Base-by-base conservation (phyloP, 2,329 filamentous ascomycete species). In the Aspergillus puulaauensis region DNA sequence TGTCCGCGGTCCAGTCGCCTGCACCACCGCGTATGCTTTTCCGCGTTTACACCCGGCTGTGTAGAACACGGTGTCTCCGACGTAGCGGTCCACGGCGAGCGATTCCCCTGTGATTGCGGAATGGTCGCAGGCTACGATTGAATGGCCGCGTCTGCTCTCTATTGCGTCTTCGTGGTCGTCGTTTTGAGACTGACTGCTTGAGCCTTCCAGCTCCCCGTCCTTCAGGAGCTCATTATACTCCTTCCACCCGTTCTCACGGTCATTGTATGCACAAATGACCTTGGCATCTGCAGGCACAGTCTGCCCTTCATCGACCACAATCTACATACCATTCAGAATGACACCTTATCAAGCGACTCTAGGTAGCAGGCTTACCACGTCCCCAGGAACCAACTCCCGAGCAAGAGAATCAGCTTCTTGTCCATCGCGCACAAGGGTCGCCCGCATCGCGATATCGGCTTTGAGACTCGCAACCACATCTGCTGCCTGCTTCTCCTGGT, bases 61-160 rank as follows among this genome's bases (percentile, higher is more conserved):
- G 78, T 91, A 91, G 80, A 88, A 91, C 68, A 89, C 81, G 58
- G 84, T 78, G 67, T 91, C 89, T 55, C 88, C 87, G 85, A 92
- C 89, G 77, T 89, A 73, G 39, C 73, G 72, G 58, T 75, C 73
- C n/a, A 91, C 89, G 57, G 89, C 89, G 57, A 91, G 84, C 51
- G 89, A 91, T 74, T 91, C 89, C 73, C 89, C 89, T 56, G 89
- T 91, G 73, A 92, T 91, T 73, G 89, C 88, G 68, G 88, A 91
- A 77, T 91, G 89, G 79, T 91, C 89, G 63, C 86, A 86, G 58
- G 89, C 88, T 64, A 91, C 78, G 64, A 91, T 83, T 14, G 73
- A 80, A 68, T 87, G 84, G 41, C 88, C 88, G 61, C 83, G 86
- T 23, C 66, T 67, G 43, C 62, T 65, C 6, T 14, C 35, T 6